Base-by-base conservation (phyloP, 768 basidiomycete species). In the Zangia roseola region DNA sequence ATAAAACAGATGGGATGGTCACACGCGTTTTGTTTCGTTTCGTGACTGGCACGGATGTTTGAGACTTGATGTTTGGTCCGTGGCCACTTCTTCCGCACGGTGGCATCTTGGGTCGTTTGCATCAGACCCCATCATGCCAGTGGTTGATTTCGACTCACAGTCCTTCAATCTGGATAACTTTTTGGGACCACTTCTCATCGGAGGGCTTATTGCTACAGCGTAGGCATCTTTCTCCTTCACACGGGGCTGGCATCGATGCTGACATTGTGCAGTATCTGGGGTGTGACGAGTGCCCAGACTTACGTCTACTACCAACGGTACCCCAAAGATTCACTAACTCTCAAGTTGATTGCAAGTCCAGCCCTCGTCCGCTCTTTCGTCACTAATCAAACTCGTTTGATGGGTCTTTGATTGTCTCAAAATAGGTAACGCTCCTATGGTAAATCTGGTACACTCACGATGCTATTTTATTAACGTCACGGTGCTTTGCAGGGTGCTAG, bases 101-200 rank as follows among this genome's bases (percentile, higher is more conserved):
- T 14, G 30, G 13, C 10, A 6, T 31, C 31, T 31, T 31, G 31
- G 31, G 31, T 31, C 8, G 14, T 31, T 16, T 16, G 31, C 31
- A 16, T 31, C 31, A 16, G 16, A 31, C 14, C 6, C 14, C 7
- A 6, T 16, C 31, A 31, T 31, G n/a, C n/a, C n/a, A n/a, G n/a
- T n/a, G 31, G 14, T 6, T 31, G 31, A 31, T 31, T 6, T 16
- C 31, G 2, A 31, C 31, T 5, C 12, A 13, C 31, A 13, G 10
- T 51, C 56, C 25, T 72, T 79, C 33, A 73, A 76, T 53, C 43
- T 52, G 14, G 43, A 62, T 23, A 74, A 76, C 47, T 81, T 77
- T 0, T 69, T 84, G 3, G 83, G 82, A 8, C 74, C 82, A 23
- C 61, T 82, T 31, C 67, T 83, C 20, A 47, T 83, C 5, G 82